Conservation (phyloP, 2,329 filamentous ascomycete genomes). For the Penicillium sp. region DNA sequence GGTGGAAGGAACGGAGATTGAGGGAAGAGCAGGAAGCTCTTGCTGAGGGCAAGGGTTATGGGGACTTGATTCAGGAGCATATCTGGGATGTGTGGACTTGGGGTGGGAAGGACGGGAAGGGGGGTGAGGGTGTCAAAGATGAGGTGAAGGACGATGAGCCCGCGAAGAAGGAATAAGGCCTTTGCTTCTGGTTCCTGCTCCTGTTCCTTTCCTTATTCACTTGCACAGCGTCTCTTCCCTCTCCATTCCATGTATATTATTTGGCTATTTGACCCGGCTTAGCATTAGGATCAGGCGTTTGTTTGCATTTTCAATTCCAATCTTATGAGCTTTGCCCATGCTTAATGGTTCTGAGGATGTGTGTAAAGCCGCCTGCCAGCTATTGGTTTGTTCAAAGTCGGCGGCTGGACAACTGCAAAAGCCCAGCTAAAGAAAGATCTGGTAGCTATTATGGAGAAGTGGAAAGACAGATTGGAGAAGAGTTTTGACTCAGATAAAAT, state of each 20-base stretch:
- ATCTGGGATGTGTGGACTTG: constrained; percentile 50
- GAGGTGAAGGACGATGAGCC: constrained; percentile 16
- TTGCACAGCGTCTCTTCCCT: constrained; percentile 5
- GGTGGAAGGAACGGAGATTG: constrained; percentile 47
- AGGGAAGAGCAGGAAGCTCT: constrained; percentile 47
- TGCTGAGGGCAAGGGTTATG: constrained; percentile 46
- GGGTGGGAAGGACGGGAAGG: constrained; percentile 30
- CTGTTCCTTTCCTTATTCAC: not conserved
- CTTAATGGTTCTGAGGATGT: no score
- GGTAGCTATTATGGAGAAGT: no score
- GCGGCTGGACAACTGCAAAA: no score
- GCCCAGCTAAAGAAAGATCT: no score
- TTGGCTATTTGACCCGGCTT: constrained; percentile 7
- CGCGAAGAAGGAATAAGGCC: constrained; percentile 9
- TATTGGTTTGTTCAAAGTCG: not conserved
- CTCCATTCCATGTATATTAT: constrained; percentile 14
- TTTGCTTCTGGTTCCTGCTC: not conserved
- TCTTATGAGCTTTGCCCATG: not conserved
- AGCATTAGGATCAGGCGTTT: constrained; percentile 24
- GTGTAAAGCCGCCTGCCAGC: not conserved
- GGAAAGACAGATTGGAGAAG: no score
- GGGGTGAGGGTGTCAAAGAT: constrained; percentile 21
- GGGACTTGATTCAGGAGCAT: constrained; percentile 49
- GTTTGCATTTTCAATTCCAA: constrained; percentile 2
- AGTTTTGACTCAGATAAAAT: no score